Conservation (phyloP, 352 stramenopile genomes). For the Globisporangium orthogonon region DNA sequence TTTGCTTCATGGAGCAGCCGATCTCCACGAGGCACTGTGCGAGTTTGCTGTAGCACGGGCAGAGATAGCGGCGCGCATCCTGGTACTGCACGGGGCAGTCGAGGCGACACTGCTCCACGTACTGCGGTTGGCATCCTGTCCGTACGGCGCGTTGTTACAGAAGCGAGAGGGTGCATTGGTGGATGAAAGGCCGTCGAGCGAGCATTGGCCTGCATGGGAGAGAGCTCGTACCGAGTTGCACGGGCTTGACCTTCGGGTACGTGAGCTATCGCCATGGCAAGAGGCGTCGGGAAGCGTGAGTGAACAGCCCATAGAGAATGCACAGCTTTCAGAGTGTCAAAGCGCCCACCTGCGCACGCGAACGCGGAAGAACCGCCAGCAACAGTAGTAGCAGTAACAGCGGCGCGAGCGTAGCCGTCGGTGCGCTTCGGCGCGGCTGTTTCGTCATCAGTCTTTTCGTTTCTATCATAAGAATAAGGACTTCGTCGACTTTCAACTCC, state of each 20-base stretch:
- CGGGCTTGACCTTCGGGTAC: constrained; percentile 10
- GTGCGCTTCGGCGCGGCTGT: too few species aligned
- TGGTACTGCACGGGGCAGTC: constrained; percentile 53
- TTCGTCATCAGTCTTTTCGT: too few species aligned
- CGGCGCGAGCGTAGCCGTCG: too few species aligned
- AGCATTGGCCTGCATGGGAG: background rate
- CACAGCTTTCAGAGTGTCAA: too few species aligned
- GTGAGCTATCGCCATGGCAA: background rate
- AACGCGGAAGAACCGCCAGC: too few species aligned
- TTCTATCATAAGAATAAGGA: too few species aligned
- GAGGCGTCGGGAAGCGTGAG: background rate
- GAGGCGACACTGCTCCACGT: constrained; percentile 45
- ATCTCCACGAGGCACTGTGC: constrained; percentile 55
- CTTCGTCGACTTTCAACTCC: too few species aligned
- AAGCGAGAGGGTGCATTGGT: too few species aligned
- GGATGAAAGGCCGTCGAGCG: background rate
- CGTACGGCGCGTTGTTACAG: background rate
- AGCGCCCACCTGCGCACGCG: background rate
- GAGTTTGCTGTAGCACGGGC: constrained; percentile 74
- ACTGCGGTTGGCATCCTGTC: constrained; percentile 29
- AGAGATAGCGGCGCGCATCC: constrained; percentile 43
- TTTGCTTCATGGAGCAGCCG: constrained; percentile 58
- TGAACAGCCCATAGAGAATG: background rate
- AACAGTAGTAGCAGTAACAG: too few species aligned
- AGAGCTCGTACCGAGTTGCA: constrained; percentile 6